phyloP scores from a whole-genome alignment of 2,329 filamentous ascomycete genomes.

The Corinectria fuckeliana region DNA sequence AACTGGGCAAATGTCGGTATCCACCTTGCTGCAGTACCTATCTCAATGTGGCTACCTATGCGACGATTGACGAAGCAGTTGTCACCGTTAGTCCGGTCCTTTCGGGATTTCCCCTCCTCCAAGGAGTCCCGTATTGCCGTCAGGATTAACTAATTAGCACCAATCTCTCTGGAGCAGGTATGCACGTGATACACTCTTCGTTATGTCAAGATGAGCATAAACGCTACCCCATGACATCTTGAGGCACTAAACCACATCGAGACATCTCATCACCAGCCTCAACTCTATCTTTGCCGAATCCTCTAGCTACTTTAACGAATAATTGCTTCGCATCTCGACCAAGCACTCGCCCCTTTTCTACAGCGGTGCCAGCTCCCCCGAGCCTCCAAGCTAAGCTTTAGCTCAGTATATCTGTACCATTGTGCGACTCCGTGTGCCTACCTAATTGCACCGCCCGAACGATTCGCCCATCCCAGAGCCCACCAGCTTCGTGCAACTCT shows the following conservation, averaged over 20 bases:
- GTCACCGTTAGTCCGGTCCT: background rate
- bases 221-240: slow-evolving; percentile 10
- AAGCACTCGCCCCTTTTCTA: background rate
- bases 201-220: background rate
- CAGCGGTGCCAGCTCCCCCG: background rate
- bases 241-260: slow-evolving; percentile 12
- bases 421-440: background rate
- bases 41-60: slow-evolving; percentile 15
- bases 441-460: slow-evolving; percentile 13
- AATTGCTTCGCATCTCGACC: background rate
- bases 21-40: background rate
- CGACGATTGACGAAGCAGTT: slow-evolving; percentile 12
- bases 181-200: slow-evolving; percentile 2
- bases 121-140: too few relatives aligned
- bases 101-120: background rate
- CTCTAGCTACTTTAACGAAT: background rate
- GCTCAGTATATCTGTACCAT: background rate
- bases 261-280: slow-evolving; percentile 2
- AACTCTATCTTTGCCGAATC: slow-evolving; percentile 2
- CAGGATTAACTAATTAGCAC: too few relatives aligned
- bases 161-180: background rate
- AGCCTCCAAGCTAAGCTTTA: background rate
- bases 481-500: slow-evolving; percentile 7
- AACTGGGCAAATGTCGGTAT: background rate
- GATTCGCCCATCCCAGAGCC: slow-evolving; percentile 2